Conservation (phyloP, 2,329 filamentous ascomycete genomes). For the Neofusicoccum parvum region DNA sequence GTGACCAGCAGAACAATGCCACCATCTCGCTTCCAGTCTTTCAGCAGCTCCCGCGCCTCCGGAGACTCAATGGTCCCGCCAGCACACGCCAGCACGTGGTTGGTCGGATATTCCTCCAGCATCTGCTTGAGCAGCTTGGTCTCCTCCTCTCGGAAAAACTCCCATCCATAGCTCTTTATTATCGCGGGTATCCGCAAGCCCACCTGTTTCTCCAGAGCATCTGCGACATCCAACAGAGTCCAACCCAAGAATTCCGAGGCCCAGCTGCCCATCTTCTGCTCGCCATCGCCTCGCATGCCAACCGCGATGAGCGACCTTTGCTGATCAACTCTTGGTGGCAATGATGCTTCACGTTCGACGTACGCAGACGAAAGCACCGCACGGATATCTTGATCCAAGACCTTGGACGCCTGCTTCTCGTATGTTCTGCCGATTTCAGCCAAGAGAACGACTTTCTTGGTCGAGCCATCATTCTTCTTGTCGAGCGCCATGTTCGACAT, state of each 20-base stretch:
- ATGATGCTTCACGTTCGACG: slow-evolving; percentile 47
- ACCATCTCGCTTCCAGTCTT: slow-evolving; percentile 65
- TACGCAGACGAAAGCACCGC: slow-evolving; percentile 88
- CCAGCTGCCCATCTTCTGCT: slow-evolving; percentile 91
- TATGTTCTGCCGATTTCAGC: slow-evolving; percentile 86
- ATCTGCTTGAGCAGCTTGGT: slow-evolving; percentile 71
- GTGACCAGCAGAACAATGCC: slow-evolving; percentile 87
- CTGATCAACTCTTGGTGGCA: too few species aligned
- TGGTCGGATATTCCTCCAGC: slow-evolving; percentile 72
- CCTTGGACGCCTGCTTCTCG: slow-evolving; percentile 84
- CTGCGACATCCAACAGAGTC: slow-evolving; percentile 83
- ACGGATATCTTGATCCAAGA: slow-evolving; percentile 82
- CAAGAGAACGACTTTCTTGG: slow-evolving; percentile 94
- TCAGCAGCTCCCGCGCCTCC: slow-evolving; percentile 75
- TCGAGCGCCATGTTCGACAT: slow-evolving; percentile 95
- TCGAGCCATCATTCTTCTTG: slow-evolving; percentile 95
- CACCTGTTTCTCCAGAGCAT: slow-evolving; percentile 75
- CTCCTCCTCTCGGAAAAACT: slow-evolving; percentile 81
- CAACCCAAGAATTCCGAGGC: slow-evolving; percentile 74
- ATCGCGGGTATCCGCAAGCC: slow-evolving; percentile 83
- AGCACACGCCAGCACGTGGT: slow-evolving; percentile 88
- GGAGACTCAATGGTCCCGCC: slow-evolving; percentile 89
- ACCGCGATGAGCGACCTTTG: slow-evolving; percentile 48
- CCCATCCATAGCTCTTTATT: slow-evolving; percentile 79
- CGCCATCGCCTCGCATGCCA: slow-evolving; percentile 95